phyloP scores from a whole-genome alignment of 495 filamentous ascomycete genomes.

The Podospora sp. region DNA sequence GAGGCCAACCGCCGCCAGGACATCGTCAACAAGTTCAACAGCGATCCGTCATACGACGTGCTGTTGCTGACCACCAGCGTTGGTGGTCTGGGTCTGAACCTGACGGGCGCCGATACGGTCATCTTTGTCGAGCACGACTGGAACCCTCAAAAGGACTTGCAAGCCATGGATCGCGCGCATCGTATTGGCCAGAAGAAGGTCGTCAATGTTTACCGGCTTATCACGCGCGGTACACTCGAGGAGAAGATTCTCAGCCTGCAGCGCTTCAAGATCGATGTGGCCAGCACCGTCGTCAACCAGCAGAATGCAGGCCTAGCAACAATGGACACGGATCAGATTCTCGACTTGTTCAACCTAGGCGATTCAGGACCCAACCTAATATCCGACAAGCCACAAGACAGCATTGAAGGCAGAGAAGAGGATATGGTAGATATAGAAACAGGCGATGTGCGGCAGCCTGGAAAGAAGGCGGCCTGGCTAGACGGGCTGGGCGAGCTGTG shows the following conservation, averaged over 20 bases:
- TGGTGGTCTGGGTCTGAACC: constrained; percentile 90
- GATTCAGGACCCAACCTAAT: constrained; percentile 69
- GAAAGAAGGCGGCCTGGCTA: constrained; percentile 89
- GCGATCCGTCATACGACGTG: constrained; percentile 92
- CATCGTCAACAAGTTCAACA: constrained; percentile 98
- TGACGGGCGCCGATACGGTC: constrained; percentile 96
- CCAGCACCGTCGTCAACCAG: constrained; percentile 96
- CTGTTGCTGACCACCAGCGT: constrained; percentile 92
- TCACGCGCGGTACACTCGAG: constrained; percentile 93
- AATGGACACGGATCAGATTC: constrained; percentile 97
- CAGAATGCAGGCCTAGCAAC: constrained; percentile 91
- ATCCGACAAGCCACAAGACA: constrained; percentile 55
- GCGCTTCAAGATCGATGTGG: constrained; percentile 99
- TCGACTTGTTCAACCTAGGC: constrained; percentile 93
- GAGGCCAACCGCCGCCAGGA: constrained; percentile 89
- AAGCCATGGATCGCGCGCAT: constrained; percentile 98
- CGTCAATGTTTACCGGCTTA: constrained; percentile 97
- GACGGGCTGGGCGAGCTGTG: constrained; percentile 95
- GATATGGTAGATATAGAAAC: constrained; percentile 92
- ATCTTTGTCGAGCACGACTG: constrained; percentile 99
- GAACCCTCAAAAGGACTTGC: constrained; percentile 98
- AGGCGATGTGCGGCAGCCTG: constrained; percentile 89
- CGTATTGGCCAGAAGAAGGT: constrained; percentile 99
- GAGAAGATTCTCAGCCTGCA: constrained; percentile 99
- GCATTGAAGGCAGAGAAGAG: constrained; percentile 70